Evolutionary conservation across 805 yeast species (phyloP), one percentile per base, ranked within the genome.

Genomic region (Yamadazyma nakazawae): DNA sequence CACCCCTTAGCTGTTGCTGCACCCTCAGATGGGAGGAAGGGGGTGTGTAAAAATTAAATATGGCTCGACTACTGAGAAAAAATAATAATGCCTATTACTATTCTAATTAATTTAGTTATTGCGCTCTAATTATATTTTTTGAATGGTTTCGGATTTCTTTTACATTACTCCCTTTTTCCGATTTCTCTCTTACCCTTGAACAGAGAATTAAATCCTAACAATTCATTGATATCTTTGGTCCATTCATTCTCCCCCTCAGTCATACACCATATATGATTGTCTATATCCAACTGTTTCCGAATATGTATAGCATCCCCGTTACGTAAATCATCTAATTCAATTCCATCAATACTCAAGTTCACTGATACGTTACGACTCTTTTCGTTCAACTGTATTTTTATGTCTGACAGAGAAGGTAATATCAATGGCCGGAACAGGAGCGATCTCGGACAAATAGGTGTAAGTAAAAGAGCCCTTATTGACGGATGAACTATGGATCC

Each of bases 401-500:
- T 82, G 55, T 84, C 88, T 2, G 95, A 82, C 2, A 85, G 76
- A 21, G 84, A 74, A 0, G 98, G 97, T 46, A 91, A 71, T 6
- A 91, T 76, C 40, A 91, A 67, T 3, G 97, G 98, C 58, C 98
- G 70, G 62, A 91, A 91, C n/a, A 94, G 85, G 25, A 91, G 71
- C 12, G 96, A 86, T 47, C 96, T 68, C 7, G 98, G 97, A 60
- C 97, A 90, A 42, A 91, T 88, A 10, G 97, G 97, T 0, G 97
- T 87, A 28, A 91, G 64, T 40, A 91, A 67, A 10, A 88, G 83
- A 50, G 94, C 84, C 13, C 89, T 85, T 8, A 91, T 96, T 43
- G 82, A 67, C 0, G 98, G 97, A 53, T 91, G 95, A 1, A 88
- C 92, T 49, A 91, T 91, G 12, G 96, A 82, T 1, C 98, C 98